A percentile compares a stretch with the other conserved stretches of the same genome.
Conservation (phyloP, 2,329 filamentous ascomycete genomes). For the Sclerotinia sclerotiorum region DNA sequence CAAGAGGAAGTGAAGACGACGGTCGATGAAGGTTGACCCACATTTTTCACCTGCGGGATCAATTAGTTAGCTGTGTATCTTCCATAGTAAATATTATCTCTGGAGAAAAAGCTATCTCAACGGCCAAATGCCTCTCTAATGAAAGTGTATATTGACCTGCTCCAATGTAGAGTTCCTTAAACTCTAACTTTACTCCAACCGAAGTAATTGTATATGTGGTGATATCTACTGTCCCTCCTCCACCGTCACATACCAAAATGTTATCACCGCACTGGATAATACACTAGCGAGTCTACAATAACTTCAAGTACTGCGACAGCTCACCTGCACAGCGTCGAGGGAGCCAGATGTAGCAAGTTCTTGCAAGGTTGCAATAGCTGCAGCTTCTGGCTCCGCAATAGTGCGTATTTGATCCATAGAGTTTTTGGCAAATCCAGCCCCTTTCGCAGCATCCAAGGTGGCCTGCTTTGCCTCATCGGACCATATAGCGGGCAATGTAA, state of each 20-base stretch:
- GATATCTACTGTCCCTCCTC: slow-evolving; percentile 18
- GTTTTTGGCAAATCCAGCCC: slow-evolving; percentile 29
- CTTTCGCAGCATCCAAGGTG: slow-evolving; percentile 30
- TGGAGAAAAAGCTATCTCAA: neutral
- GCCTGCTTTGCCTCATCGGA: slow-evolving; percentile 34
- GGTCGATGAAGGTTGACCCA: slow-evolving; percentile 34
- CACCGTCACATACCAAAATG: slow-evolving; percentile 1
- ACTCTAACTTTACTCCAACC: slow-evolving; percentile 34
- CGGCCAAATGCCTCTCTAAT: slow-evolving; percentile 1
- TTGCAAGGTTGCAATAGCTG: slow-evolving; percentile 32
- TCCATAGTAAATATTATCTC: neutral
- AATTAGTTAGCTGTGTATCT: neutral
- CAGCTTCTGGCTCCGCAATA: slow-evolving; percentile 36
- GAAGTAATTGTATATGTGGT: slow-evolving; percentile 33
- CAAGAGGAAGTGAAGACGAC: slow-evolving; percentile 31
- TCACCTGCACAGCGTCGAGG: slow-evolving; percentile 28
- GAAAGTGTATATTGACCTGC: slow-evolving; percentile 31
- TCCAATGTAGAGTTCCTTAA: slow-evolving; percentile 14
- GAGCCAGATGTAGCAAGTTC: slow-evolving; percentile 17
- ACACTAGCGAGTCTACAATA: neutral
- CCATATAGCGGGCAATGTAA: slow-evolving; percentile 35
- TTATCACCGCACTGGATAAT: neutral
- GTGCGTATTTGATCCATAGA: slow-evolving; percentile 29
- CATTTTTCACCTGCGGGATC: slow-evolving; percentile 31
- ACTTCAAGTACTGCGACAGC: neutral